Evolutionary conservation across 176 grass and related monocot genomes (phyloP), one percentile per base, ranked within the genome.

Genomic region (Ensete ventricosum): DNA sequence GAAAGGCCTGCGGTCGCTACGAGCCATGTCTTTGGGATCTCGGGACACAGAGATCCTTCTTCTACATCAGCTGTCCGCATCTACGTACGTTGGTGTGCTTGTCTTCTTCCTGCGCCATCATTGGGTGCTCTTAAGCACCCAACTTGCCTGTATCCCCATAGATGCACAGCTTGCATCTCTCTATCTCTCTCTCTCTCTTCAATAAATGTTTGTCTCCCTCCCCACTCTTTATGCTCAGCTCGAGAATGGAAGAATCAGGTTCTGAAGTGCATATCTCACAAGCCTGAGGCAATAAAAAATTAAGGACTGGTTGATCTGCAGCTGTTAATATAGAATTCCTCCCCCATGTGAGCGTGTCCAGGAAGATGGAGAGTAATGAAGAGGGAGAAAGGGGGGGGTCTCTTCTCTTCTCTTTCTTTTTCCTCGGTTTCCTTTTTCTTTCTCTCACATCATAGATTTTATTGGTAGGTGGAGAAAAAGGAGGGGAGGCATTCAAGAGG

Each of bases 391-490:
- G 34, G 34, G 34, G 34, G 43, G 34, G 14, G 22, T 0, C n/a
- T n/a, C n/a, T n/a, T 23, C 22, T 19, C 13, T 70, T 43, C 67
- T 70, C 25, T 65, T 64, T 26, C 60, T 65, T 27, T 26, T 70
- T 51, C 21, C 29, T 70, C 51, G n/a, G 29, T 19, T 50, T 4
- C 67, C 48, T 70, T 70, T 70, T 70, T 13, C 8, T 20, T 8
- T 16, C 10, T 4, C 19, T 70, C 67, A 12, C 43, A 70, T 20
- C 43, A 70, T 70, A 17, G 17, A 50, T 51, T 70, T 50, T 70
- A 70, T 70, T 51, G 29, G 34, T 50, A 70, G 29, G 43, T 70
- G 43, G 29, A 70, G 67, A 69, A 69, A 69, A 51, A 48, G 16
- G 43, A 48, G 67, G 16, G 9, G 9, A 16, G 25, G 65, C 64